These are phyloP conservation scores for Fusarium sp. DNA, from an alignment of 2,329 filamentous ascomycete genomes.

Conservation along the genomic window DNA sequence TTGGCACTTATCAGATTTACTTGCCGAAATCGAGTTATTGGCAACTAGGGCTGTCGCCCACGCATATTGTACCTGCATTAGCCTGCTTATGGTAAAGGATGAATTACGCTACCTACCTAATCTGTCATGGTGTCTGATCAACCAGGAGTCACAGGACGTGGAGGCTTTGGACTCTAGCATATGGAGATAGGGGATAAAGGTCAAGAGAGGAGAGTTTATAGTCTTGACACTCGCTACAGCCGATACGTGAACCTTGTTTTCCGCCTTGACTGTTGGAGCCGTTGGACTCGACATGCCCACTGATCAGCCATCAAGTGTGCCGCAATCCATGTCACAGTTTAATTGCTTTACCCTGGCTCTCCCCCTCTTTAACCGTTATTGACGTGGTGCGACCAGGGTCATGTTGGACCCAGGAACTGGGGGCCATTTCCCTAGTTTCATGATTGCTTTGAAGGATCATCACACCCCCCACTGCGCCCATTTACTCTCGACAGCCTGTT, in stretches of 20 bases:
- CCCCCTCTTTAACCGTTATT: slow-evolving; percentile 36
- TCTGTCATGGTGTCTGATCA: slow-evolving; percentile 9
- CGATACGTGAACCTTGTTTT: slow-evolving; percentile 5
- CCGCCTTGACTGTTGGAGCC: not conserved
- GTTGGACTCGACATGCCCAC: slow-evolving; percentile 2
- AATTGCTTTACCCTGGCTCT: slow-evolving; percentile 33
- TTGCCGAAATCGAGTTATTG: slow-evolving; percentile 28
- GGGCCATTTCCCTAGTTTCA: slow-evolving; percentile 33
- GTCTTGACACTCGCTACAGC: slow-evolving; percentile 9
- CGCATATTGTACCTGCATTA: slow-evolving; percentile 32
- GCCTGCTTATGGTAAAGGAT: slow-evolving; percentile 19
- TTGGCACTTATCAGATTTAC: slow-evolving; percentile 25
- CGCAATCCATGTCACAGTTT: slow-evolving; percentile 28
- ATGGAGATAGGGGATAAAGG: slow-evolving; percentile 11
- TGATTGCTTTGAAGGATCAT: slow-evolving; percentile 34
- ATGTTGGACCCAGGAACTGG: slow-evolving; percentile 25
- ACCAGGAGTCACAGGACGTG: not conserved
- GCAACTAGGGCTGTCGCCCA: slow-evolving; percentile 11
- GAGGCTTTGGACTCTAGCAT: not conserved
- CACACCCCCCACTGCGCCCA: slow-evolving; percentile 32
- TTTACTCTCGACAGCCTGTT: slow-evolving; percentile 25
- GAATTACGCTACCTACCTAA: slow-evolving; percentile 20
- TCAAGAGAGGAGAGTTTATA: slow-evolving; percentile 24
- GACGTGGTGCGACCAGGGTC: slow-evolving; percentile 27
- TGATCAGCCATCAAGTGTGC: slow-evolving; percentile 26